phyloP scores from a whole-genome alignment of 2,329 filamentous ascomycete genomes.

The Eutypa lata region DNA sequence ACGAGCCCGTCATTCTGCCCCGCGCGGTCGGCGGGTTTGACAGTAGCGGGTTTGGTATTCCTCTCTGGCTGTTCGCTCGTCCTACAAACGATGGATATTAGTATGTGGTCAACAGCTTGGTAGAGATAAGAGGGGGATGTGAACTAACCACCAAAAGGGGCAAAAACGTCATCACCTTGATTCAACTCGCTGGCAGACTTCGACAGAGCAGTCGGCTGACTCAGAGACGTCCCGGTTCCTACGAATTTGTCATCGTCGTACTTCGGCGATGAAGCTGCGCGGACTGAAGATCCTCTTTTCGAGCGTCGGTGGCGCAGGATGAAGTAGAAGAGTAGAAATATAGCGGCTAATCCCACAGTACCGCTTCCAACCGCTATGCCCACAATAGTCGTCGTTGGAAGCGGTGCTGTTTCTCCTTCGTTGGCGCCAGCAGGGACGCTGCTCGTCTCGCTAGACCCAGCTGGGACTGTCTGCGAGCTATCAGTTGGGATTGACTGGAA shows the following conservation, averaged over 20 bases:
- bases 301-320: not conserved
- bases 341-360: too few species aligned
- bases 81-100: conserved; percentile 18
- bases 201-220: not conserved
- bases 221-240: not conserved
- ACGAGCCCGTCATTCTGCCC: not conserved
- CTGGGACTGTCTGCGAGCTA: too few species aligned
- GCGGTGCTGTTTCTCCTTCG: too few species aligned
- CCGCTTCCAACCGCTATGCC: too few species aligned
- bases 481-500: too few species aligned
- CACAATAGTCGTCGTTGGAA: too few species aligned
- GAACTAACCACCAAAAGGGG: conserved; percentile 41
- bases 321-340: not conserved
- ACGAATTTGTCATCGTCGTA: conserved; percentile 8
- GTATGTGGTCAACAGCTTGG: not conserved
- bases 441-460: too few species aligned
- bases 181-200: conserved; percentile 5
- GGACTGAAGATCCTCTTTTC: not conserved
- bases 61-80: conserved; percentile 14
- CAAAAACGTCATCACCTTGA: conserved; percentile 35
- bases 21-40: not conserved
- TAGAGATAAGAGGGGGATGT: not conserved
- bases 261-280: conserved; percentile 6
- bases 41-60: not conserved
- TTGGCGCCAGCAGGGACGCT: too few species aligned